Base-by-base conservation (phyloP, 257 asterid genomes). In the Euphrasia confusa region DNA sequence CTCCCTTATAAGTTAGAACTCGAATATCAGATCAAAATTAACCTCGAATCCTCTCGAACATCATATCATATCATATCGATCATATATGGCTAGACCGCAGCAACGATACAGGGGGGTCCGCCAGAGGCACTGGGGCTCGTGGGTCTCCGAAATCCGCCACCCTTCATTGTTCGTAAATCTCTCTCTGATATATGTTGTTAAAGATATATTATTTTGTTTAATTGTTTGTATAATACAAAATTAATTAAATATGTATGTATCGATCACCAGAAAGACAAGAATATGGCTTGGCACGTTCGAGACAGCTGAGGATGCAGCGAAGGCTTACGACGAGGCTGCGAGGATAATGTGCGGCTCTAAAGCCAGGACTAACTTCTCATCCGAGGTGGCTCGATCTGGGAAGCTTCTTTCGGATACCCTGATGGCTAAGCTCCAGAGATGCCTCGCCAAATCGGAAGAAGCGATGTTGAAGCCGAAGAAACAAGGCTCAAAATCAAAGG, bases 81-180 rank as follows among this genome's bases (percentile, higher is more conserved):
- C 56, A 30, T 4, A 58, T 76, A 83, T 90, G 98, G 89, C 78
- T 10, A 71, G 90, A 56, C 76, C 83, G 2, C 89, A 82, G 68
- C 98, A 90, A 50, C 84, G 95, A 3, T 90, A 76, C 71, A 71
- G 98, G 4, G 98, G 98, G 17, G 98, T 90, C 33, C 86, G 98
- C 48, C 98, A 90, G 71, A 84, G 98, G 69, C 98, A 90, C 56
- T 90, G 98, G 98, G 98, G 98, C 7, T 90, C 98, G 4, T 90
- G 98, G 98, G 98, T 90, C 7, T 90, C 98, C 3, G 98, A 90
- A 79, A 90, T 90, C 68, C 98, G 98, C 78, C 98, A 90, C 77
- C 98, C 98, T 7, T 62, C 80, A 42, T 56, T 90, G 98, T 90
- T 78, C 70, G 74, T 24, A 3, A 3, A 30, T 28, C 15, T 49